Percentiles rank a stretch among this genome's conserved stretches.
These are phyloP conservation scores for Scopulariopsis brevicaulis DNA, from an alignment of 2,329 filamentous ascomycete species.

Conservation along the genomic window DNA sequence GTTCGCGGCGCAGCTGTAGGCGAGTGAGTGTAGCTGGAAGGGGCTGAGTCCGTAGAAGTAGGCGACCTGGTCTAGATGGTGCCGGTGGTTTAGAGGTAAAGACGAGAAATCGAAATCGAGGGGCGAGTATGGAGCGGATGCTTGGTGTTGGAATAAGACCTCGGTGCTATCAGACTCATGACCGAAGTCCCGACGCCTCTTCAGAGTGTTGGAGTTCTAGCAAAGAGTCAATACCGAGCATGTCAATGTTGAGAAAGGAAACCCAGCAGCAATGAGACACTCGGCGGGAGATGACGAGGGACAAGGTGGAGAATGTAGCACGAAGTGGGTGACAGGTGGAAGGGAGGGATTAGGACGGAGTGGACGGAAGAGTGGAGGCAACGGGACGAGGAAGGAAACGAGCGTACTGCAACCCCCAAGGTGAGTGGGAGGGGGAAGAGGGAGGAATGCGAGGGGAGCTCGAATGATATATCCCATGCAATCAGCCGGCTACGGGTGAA, in stretches of 20 bases:
- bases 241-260: not conserved
- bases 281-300: not conserved
- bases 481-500: slow-evolving; percentile 24
- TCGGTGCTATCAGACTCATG: slow-evolving; percentile 17
- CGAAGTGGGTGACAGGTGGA: slow-evolving; percentile 10
- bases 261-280: not conserved
- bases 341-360: slow-evolving; percentile 11
- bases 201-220: slow-evolving; percentile 22
- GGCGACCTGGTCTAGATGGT: slow-evolving; percentile 16
- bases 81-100: slow-evolving; percentile 14
- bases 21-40: slow-evolving; percentile 16
- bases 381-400: slow-evolving; percentile 11
- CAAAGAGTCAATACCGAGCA: not conserved
- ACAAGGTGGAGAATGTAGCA: slow-evolving; percentile 9
- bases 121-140: slow-evolving; percentile 13
- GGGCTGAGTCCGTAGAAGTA: slow-evolving; percentile 19
- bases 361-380: not conserved
- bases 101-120: slow-evolving; percentile 12
- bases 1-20: slow-evolving; percentile 15
- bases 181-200: slow-evolving; percentile 31
- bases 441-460: slow-evolving; percentile 15
- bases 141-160: slow-evolving; percentile 12
- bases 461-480: slow-evolving; percentile 33
- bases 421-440: slow-evolving; percentile 14
- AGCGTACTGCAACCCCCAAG: slow-evolving; percentile 11